phyloP scores from a whole-genome alignment of 257 asterid genomes.

The Solanum pinnatisectum region DNA sequence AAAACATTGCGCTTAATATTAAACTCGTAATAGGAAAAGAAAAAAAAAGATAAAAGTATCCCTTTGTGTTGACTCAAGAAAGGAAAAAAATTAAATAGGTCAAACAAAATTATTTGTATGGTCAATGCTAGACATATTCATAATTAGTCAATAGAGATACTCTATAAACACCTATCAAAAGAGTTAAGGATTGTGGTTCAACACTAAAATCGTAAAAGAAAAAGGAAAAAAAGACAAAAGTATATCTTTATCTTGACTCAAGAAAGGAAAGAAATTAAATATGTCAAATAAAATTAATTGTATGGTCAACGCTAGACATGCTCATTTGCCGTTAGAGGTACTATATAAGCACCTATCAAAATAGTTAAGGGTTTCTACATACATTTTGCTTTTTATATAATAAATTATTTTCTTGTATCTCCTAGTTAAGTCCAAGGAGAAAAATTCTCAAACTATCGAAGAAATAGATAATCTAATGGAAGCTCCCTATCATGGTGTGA shows the following conservation, averaged over 20 bases:
- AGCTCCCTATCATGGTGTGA: background rate
- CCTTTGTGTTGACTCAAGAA: background rate
- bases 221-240: background rate
- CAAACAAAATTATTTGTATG: background rate
- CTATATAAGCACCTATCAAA: background rate
- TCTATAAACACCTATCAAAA: background rate
- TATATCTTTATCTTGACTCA: background rate
- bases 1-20: background rate
- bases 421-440: background rate
- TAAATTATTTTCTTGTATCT: background rate
- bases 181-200: no score
- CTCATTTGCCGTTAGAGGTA: background rate
- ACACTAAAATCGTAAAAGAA: background rate
- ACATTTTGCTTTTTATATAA: background rate
- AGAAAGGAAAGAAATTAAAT: background rate
- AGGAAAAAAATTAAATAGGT: background rate
- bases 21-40: background rate
- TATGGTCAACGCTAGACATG: background rate
- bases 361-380: background rate
- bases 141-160: background rate
- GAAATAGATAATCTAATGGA: background rate
- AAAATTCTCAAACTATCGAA: background rate
- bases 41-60: background rate
- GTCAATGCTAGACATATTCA: background rate
- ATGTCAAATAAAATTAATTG: background rate